Base-by-base conservation (phyloP, 1,284 basidiomycete genomes). In the Retiboletus flavoniger region DNA sequence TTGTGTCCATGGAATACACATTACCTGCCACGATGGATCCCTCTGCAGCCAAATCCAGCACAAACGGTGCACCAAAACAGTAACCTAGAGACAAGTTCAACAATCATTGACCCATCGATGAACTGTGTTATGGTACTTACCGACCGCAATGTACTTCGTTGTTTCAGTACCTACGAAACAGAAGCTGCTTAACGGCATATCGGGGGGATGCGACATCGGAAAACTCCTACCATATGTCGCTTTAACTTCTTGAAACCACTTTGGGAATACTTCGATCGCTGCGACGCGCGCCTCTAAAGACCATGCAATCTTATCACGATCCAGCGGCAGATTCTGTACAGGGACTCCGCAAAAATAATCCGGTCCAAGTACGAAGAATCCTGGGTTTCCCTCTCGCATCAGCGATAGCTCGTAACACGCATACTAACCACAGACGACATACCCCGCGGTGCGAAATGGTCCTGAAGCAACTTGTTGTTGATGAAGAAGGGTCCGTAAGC, bases 61-160 rank as follows among this genome's bases (percentile, higher is more conserved):
- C 74, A 54, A 76, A 82, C 0, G 79, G 74, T 13, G 73, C 82
- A 0, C 82, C 82, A 57, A 83, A 82, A 59, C 81, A 84, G 55
- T 82, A 82, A 7, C 81, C 81, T 81, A 42, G 8, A 10, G 6
- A 36, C 9, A 19, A 14, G 5, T 16, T 51, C 9, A 29, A 28
- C 38, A 19, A 53, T 24, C 9, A 13, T 7, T 29, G 34, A 9
- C 8, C 7, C 7, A 47, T 46, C 7, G 8, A 24, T 40, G 9
- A 28, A 28, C 13, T 1, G 31, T 14, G 2, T n/a, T n/a, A 17
- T 2, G 17, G 16, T 16, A 60, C 74, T 17, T 54, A 74, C 76
- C 76, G 21, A 72, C 74, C 3, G 71, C 66, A 29, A 51, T 59
- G 51, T 75, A 77, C 44, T 71, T 69, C 4, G 70, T 65, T 2